A percentile compares a stretch with the other conserved stretches of the same genome.
Evolutionary conservation across 345 rosid genomes (phyloP).

Genomic region (Rubroshorea leprosula): DNA sequence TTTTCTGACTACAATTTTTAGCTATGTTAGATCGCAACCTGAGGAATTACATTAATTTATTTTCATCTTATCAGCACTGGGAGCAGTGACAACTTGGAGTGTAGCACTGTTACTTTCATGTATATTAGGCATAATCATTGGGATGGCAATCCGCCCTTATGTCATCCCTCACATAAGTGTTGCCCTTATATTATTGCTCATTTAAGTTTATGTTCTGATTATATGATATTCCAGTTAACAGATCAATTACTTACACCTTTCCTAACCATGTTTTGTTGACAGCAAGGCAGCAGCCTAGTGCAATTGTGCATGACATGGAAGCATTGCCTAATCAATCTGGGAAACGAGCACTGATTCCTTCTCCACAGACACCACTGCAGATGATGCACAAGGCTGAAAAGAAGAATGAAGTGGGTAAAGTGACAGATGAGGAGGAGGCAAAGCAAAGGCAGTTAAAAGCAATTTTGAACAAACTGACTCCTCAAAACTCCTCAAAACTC

Average conservation of each 20-base stretch:
- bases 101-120: slow-evolving; percentile 35
- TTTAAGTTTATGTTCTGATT: not conserved
- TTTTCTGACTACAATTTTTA: too few relatives aligned
- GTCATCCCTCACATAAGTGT: slow-evolving; percentile 38
- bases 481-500: slow-evolving; percentile 89
- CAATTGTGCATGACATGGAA: slow-evolving; percentile 53
- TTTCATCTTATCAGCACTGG: slow-evolving; percentile 23
- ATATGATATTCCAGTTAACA: not conserved
- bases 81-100: slow-evolving; percentile 31
- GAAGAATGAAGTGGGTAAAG: slow-evolving; percentile 81
- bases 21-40: too few relatives aligned
- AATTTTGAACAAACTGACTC: slow-evolving; percentile 91
- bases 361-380: slow-evolving; percentile 77
- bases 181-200: too few relatives aligned
- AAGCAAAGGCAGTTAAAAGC: slow-evolving; percentile 87
- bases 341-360: slow-evolving; percentile 66
- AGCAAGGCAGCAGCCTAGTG: slow-evolving; percentile 41
- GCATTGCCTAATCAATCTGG: slow-evolving; percentile 53
- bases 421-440: slow-evolving; percentile 67
- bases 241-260: slow-evolving; percentile 9
- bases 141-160: slow-evolving; percentile 30
- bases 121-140: slow-evolving; percentile 32
- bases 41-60: too few relatives aligned
- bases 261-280: slow-evolving; percentile 53
- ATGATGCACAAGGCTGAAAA: slow-evolving; percentile 91